phyloP scores from a whole-genome alignment of 129 eudicot genomes.

The Flaveria robusta region DNA sequence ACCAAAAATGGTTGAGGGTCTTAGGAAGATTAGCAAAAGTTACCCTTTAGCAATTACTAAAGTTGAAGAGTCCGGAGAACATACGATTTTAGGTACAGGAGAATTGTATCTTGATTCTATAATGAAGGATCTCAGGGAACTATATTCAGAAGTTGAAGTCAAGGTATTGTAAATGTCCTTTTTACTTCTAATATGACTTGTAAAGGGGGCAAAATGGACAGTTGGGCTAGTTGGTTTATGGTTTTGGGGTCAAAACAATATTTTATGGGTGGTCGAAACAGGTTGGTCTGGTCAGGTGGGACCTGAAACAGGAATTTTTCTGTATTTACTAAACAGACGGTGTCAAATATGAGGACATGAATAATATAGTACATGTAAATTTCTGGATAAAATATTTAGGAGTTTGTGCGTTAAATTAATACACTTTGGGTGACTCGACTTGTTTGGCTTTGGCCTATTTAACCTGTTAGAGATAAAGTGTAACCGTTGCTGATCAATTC shows the following conservation, averaged over 20 bases:
- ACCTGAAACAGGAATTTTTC: too few relatives aligned
- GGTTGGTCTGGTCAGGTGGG: neutral
- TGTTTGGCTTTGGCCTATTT: neutral
- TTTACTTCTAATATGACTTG: neutral
- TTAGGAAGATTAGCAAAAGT: constrained; percentile 94
- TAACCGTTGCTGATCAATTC: neutral
- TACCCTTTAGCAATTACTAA: constrained; percentile 96
- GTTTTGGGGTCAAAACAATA: neutral
- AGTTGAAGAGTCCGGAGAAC: constrained; percentile 99
- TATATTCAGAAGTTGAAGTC: constrained; percentile 97
- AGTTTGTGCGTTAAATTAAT: neutral
- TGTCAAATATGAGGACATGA: neutral
- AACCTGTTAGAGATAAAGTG: neutral
- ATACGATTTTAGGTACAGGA: constrained; percentile 96
- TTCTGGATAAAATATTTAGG: neutral
- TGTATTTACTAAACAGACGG: too few relatives aligned
- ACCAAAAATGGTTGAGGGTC: constrained; percentile 99
- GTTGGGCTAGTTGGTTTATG: neutral
- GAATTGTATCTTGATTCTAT: constrained; percentile 94
- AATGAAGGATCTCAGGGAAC: constrained; percentile 98
- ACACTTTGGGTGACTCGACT: neutral
- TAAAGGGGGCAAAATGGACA: neutral
- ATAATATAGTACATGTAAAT: neutral
- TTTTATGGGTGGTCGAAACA: neutral
- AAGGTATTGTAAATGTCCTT: constrained; percentile 51